Evolutionary conservation across 495 filamentous ascomycete genomes (phyloP).

Genomic region (Aspergillus sclerotiicarbonarius): DNA sequence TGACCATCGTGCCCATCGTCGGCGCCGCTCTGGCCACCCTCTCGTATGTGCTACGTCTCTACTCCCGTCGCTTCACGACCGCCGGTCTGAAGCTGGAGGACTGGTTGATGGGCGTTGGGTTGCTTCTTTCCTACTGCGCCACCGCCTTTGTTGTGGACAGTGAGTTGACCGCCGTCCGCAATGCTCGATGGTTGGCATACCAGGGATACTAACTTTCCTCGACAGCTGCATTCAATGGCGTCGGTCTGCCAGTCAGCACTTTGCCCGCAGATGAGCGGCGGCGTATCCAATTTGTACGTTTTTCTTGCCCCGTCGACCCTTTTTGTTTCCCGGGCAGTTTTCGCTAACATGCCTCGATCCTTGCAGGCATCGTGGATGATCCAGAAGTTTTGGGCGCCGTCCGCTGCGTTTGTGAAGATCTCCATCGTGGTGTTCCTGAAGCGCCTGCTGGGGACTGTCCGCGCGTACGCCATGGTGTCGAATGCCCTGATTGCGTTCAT

Average conservation of each 20-base stretch:
- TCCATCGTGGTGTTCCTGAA: slow-evolving; percentile 34
- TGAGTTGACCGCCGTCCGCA: not conserved
- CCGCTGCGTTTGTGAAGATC: slow-evolving; percentile 32
- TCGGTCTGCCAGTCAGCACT: slow-evolving; percentile 1
- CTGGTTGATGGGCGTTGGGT: slow-evolving; percentile 17
- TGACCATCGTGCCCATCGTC: slow-evolving; percentile 21
- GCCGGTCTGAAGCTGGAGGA: slow-evolving; percentile 14
- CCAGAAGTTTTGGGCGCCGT: slow-evolving; percentile 25
- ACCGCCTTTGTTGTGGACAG: slow-evolving; percentile 18
- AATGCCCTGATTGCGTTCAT: slow-evolving; percentile 18
- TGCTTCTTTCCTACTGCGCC: slow-evolving; percentile 17
- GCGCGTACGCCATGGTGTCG: slow-evolving; percentile 6
- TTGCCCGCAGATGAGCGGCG: slow-evolving; percentile 13
- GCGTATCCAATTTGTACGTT: slow-evolving; percentile 16
- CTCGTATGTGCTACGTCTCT: slow-evolving; percentile 12
- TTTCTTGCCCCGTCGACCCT: not conserved
- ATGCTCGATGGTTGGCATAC: too few relatives aligned
- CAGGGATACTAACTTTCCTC: not conserved
- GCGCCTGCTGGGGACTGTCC: slow-evolving; percentile 22
- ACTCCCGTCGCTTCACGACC: slow-evolving; percentile 10
- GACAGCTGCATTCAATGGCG: slow-evolving; percentile 18
- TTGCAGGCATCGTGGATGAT: slow-evolving; percentile 24
- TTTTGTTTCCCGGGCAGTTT: not conserved
- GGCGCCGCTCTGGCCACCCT: slow-evolving; percentile 17
- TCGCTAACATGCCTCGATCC: not conserved